Evolutionary conservation across 164 flowering plant genomes (phyloP).

Genomic region (grape (Vitis vinifera)): ASM3070453v1 NC_081812.1:13325001-13325500

Average conservation of each 20-base stretch:
- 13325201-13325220: constrained; percentile 57
- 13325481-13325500: too few relatives aligned
- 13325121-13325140: background rate
- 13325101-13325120: background rate
- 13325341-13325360: background rate
- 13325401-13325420: background rate
- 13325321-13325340: background rate
- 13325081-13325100: background rate
- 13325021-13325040: too few relatives aligned
- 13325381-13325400: background rate
- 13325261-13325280: constrained; percentile 60
- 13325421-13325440: background rate
- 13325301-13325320: background rate
- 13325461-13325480: too few relatives aligned
- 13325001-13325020: background rate
- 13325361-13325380: background rate
- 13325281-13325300: constrained; percentile 63
- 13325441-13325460: too few relatives aligned
- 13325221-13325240: constrained; percentile 42
- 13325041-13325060: too few relatives aligned
- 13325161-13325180: constrained; percentile 51
- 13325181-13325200: constrained; percentile 63
- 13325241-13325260: constrained; percentile 39
- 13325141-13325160: constrained; percentile 30
- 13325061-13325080: too few relatives aligned